phyloP scores from a whole-genome alignment of 176 grass and related monocot genomes.

The Ananas comosus region DNA sequence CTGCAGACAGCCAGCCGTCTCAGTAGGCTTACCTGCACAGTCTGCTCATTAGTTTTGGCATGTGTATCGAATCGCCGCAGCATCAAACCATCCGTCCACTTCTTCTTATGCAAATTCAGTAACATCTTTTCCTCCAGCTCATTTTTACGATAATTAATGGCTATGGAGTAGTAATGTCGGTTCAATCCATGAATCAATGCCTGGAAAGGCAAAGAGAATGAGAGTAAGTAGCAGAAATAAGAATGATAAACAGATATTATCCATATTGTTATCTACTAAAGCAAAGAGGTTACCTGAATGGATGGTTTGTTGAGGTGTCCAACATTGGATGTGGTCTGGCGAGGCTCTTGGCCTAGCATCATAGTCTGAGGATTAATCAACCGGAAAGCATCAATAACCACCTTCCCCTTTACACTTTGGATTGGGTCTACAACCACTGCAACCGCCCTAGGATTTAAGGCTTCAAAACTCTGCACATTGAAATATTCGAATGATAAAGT shows the following conservation, averaged over 20 bases:
- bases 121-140: conserved; percentile 98
- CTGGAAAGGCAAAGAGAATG: conserved; percentile 29
- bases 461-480: conserved; percentile 88
- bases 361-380: conserved; percentile 98
- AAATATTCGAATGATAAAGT: conserved; percentile 7
- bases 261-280: neutral
- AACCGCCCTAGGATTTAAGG: conserved; percentile 89
- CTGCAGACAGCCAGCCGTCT: neutral
- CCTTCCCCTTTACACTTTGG: conserved; percentile 98
- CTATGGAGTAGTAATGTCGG: conserved; percentile 97
- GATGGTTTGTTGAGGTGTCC: conserved; percentile 98
- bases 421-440: conserved; percentile 97
- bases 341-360: conserved; percentile 98
- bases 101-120: conserved; percentile 95
- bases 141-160: conserved; percentile 97
- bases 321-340: conserved; percentile 95
- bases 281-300: conserved; percentile 52
- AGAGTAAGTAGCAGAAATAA: neutral
- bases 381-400: conserved; percentile 97
- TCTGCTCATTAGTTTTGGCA: conserved; percentile 92
- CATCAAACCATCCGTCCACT: conserved; percentile 92
- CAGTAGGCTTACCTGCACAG: conserved; percentile 52
- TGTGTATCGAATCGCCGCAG: conserved; percentile 64
- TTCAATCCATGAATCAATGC: conserved; percentile 95
- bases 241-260: conserved; percentile 11